These are phyloP conservation scores for Pythium scleroteichum DNA, from an alignment of 352 stramenopile genomes.

Conservation along the genomic window DNA sequence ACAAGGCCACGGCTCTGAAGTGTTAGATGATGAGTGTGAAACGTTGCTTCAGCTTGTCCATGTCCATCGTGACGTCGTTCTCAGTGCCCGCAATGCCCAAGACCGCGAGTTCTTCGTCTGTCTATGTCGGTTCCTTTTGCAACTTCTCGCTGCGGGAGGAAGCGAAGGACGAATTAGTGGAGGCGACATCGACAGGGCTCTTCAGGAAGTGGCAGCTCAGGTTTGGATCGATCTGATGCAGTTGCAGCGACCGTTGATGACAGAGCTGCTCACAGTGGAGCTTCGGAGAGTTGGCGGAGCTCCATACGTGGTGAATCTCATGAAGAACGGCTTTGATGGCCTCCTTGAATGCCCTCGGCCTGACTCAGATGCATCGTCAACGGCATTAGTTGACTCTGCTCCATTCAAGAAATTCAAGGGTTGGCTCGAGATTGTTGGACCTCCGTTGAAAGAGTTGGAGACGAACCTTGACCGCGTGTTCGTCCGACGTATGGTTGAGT, in stretches of 20 bases:
- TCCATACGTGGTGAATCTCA: slow-evolving; percentile 72
- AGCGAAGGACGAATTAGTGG: slow-evolving; percentile 12
- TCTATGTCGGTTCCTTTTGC: slow-evolving; percentile 61
- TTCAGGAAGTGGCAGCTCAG: slow-evolving; percentile 55
- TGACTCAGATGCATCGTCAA: neutral
- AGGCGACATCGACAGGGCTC: slow-evolving; percentile 21
- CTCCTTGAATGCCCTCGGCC: slow-evolving; percentile 38
- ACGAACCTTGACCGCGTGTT: slow-evolving; percentile 61
- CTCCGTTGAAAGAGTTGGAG: slow-evolving; percentile 65
- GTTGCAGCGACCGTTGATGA: slow-evolving; percentile 53
- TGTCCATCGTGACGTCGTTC: slow-evolving; percentile 54
- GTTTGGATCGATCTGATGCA: slow-evolving; percentile 73
- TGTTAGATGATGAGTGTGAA: slow-evolving; percentile 51
- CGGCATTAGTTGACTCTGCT: slow-evolving; percentile 19
- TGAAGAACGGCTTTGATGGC: slow-evolving; percentile 78
- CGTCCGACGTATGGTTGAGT: slow-evolving; percentile 49
- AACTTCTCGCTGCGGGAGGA: slow-evolving; percentile 35
- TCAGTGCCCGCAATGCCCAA: slow-evolving; percentile 51
- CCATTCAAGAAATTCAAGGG: slow-evolving; percentile 56
- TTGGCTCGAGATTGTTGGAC: slow-evolving; percentile 71
- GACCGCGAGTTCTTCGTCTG: slow-evolving; percentile 69
- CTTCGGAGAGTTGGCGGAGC: slow-evolving; percentile 49
- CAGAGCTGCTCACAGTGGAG: slow-evolving; percentile 62
- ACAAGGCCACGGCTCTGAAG: slow-evolving; percentile 48
- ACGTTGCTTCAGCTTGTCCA: slow-evolving; percentile 60